Percentiles rank a stretch among this genome's conserved stretches.
phyloP scores from a whole-genome alignment of 805 yeast species.

The Schizosaccharomyces lindneri region DNA sequence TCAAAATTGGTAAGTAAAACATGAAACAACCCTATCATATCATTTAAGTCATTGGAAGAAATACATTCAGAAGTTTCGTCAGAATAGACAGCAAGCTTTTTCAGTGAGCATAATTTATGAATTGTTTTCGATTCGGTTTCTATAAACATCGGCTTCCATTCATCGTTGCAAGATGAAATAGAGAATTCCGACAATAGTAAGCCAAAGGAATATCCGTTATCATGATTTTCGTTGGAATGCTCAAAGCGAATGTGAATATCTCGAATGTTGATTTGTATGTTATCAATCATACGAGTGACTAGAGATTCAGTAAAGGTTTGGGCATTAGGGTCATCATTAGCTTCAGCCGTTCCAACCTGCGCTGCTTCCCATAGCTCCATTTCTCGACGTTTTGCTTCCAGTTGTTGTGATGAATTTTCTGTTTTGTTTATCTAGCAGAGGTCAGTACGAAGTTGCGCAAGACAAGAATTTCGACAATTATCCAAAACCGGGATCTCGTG shows the following conservation, averaged over 20 bases:
- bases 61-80: slow-evolving; percentile 19
- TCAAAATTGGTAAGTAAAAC: slow-evolving; percentile 1
- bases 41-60: neutral
- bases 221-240: slow-evolving; percentile 36
- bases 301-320: slow-evolving; percentile 72
- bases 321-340: slow-evolving; percentile 21
- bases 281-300: slow-evolving; percentile 62
- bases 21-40: slow-evolving; percentile 3
- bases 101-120: slow-evolving; percentile 38
- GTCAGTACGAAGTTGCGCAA: neutral
- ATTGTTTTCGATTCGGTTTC: slow-evolving; percentile 45
- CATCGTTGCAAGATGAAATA: slow-evolving; percentile 67
- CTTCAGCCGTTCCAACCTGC: slow-evolving; percentile 4
- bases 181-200: slow-evolving; percentile 62
- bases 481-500: no score
- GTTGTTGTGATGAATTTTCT: slow-evolving; percentile 29
- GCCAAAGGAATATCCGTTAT: slow-evolving; percentile 61
- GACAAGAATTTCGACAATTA: no score
- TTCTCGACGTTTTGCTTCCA: slow-evolving; percentile 41
- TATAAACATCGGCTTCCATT: slow-evolving; percentile 72
- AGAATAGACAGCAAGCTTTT: slow-evolving; percentile 60
- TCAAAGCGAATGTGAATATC: slow-evolving; percentile 85
- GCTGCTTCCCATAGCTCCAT: slow-evolving; percentile 36
- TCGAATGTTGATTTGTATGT: slow-evolving; percentile 69
- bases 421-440: slow-evolving; percentile 23